phyloP scores from a whole-genome alignment of 2,329 filamentous ascomycete species.

The Cercospora beticola region DNA sequence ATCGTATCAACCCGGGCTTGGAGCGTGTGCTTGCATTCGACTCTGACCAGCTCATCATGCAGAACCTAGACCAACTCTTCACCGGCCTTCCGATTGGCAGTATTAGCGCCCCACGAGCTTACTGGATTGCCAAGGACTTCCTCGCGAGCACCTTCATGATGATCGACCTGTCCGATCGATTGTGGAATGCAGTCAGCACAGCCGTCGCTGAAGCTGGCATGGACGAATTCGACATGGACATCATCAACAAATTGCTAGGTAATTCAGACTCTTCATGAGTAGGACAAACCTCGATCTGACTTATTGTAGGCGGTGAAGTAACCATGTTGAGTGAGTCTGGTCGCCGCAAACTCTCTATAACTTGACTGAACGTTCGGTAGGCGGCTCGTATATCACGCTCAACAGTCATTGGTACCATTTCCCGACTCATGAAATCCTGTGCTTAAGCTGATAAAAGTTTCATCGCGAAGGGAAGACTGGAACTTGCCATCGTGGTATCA shows the following conservation, averaged over 20 bases:
- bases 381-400: slow-evolving; percentile 30
- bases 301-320: slow-evolving; percentile 25
- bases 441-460: background rate
- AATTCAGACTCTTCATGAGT: background rate
- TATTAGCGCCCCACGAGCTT: slow-evolving; percentile 35
- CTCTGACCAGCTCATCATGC: slow-evolving; percentile 34
- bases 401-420: slow-evolving; percentile 31
- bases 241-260: slow-evolving; percentile 34
- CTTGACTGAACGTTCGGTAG: background rate
- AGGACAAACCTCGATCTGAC: background rate
- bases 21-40: slow-evolving; percentile 31
- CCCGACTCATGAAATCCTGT: too few relatives aligned
- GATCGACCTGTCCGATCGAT: slow-evolving; percentile 30
- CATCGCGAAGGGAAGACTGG: slow-evolving; percentile 30
- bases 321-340: slow-evolving; percentile 27
- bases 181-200: slow-evolving; percentile 29
- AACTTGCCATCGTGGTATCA: slow-evolving; percentile 34
- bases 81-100: slow-evolving; percentile 27
- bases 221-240: slow-evolving; percentile 36
- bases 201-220: slow-evolving; percentile 22
- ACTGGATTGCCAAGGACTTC: slow-evolving; percentile 33
- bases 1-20: slow-evolving; percentile 27
- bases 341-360: background rate
- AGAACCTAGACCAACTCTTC: slow-evolving; percentile 35
- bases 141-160: slow-evolving; percentile 34